A percentile compares a stretch with the other conserved stretches of the same genome.
Evolutionary conservation across 257 asterid genomes (phyloP).

Genomic region (Solanum etuberosum): DNA sequence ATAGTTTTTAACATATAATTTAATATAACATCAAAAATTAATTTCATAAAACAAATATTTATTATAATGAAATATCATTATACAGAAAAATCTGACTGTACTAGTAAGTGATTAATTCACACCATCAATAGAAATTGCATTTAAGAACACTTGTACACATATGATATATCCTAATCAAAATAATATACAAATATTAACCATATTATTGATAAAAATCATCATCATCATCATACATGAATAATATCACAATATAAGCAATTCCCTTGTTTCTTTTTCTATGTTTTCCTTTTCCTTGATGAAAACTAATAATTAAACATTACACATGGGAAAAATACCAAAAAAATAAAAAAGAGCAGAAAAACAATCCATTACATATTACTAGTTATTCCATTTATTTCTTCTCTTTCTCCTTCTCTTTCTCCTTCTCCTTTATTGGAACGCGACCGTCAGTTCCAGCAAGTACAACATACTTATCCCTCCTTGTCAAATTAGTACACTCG

Average conservation of each 20-base stretch:
- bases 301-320: neutral
- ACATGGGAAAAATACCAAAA: neutral
- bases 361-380: neutral
- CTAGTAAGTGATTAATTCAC: neutral
- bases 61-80: neutral
- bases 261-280: neutral
- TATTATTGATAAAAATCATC: neutral
- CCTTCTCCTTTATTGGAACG: conserved; percentile 5
- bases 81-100: neutral
- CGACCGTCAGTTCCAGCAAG: conserved; percentile 86
- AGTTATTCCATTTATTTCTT: neutral
- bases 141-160: neutral
- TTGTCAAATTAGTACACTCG: conserved; percentile 76
- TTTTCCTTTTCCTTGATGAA: neutral
- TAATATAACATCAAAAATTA: neutral
- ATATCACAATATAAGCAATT: neutral
- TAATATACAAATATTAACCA: neutral
- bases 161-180: neutral
- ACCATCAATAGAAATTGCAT: neutral
- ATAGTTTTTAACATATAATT: neutral
- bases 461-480: conserved; percentile 68
- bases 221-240: neutral
- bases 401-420: conserved; percentile 12
- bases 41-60: neutral
- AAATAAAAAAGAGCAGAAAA: too few species aligned